Conservation (phyloP, 108 stramenopile species). For the Skeletonema tropicum region DNA sequence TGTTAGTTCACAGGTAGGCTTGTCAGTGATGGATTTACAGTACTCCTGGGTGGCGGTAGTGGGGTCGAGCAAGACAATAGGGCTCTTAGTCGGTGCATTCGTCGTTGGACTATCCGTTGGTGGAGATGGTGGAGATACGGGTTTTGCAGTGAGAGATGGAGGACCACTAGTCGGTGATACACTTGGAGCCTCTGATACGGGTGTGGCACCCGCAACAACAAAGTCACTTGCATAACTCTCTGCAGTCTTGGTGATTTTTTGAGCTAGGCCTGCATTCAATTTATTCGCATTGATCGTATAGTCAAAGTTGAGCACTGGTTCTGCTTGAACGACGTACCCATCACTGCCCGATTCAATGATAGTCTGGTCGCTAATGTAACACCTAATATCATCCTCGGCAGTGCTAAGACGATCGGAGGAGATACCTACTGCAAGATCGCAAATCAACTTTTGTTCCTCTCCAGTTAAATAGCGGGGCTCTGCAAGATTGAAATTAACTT, state of each 20-base stretch:
- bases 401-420: slow-evolving; percentile 13
- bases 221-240: slow-evolving; percentile 18
- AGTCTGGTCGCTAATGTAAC: slow-evolving; percentile 27
- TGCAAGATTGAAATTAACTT: slow-evolving; percentile 12
- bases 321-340: slow-evolving; percentile 16
- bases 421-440: slow-evolving; percentile 22
- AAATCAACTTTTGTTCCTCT: slow-evolving; percentile 41
- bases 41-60: not conserved
- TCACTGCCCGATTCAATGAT: slow-evolving; percentile 8
- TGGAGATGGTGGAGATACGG: not conserved
- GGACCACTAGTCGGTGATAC: slow-evolving; percentile 3
- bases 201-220: slow-evolving; percentile 19
- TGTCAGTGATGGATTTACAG: not conserved
- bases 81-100: not conserved
- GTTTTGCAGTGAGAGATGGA: not conserved
- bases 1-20: not conserved
- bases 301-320: slow-evolving; percentile 37
- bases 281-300: slow-evolving; percentile 6
- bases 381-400: slow-evolving; percentile 20
- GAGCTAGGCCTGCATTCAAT: not conserved
- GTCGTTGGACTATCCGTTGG: not conserved
- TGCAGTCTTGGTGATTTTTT: slow-evolving; percentile 18
- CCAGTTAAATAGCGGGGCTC: slow-evolving; percentile 36
- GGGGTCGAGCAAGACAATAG: not conserved
- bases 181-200: slow-evolving; percentile 35